Evolutionary conservation across 176 grass and related monocot species (phyloP), one percentile per base, ranked within the genome.

Genomic region (Oryza brachyantha): DNA sequence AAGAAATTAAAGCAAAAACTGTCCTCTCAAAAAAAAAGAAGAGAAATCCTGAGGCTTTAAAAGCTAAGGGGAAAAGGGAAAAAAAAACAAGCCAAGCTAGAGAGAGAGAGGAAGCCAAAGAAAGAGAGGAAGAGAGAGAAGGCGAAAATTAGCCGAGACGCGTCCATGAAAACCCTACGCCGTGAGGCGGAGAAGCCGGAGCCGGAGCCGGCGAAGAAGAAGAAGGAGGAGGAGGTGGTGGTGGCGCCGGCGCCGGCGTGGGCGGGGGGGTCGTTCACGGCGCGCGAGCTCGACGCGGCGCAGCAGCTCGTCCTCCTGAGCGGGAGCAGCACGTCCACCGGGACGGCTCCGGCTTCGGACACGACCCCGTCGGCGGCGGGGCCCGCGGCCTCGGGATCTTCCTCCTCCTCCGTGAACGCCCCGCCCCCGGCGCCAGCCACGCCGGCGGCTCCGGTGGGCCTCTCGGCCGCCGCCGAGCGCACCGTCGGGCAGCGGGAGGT

Each of bases 201-300:
- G 43, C 25, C 25, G 3, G 21, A n/a, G n/a, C n/a, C n/a, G n/a
- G n/a, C n/a, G n/a, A n/a, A n/a, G n/a, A n/a, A n/a, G n/a, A n/a
- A n/a, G 41, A 39, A 10, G 39, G 10, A 8, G 28, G 24, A 40
- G 8, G n/a, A 26, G 8, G 29, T 13, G 41, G 3, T 25, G 50
- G 1, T 8, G n/a, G 12, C 7, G 5, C 29, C 21, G 43, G 24
- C 8, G 5, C 3, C 35, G 17, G 72, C 7, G 46, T 52, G 46
- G 66, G 42, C 3, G 13, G 72, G 10, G 52, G 19, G 52, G 54
- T 28, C 8, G 16, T 90, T 93, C 84, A 85, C 84, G 10, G 29
- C 50, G 72, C 8, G 31, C 22, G 92, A 98, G 63, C 8, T 94
- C 28, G 85, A 75, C 1, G 85, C 54, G 61, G 92, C 78, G 2